phyloP scores from a whole-genome alignment of 192 early-diverging fungal genomes.

The Coemansia guatemalensis region DNA sequence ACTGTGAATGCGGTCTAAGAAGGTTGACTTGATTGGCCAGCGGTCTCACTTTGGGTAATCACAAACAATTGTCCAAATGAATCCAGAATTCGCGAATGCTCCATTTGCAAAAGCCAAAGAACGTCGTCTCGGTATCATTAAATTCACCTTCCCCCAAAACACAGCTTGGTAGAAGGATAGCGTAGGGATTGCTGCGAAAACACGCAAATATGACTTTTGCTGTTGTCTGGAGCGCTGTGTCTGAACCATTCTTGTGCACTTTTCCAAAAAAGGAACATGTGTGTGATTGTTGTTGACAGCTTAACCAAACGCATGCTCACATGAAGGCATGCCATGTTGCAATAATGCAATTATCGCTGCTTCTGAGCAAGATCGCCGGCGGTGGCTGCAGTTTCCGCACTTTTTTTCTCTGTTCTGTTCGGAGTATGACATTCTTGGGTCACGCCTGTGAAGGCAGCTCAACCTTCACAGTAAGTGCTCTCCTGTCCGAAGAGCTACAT shows the following conservation, averaged over 20 bases:
- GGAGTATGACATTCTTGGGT: not conserved
- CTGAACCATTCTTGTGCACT: not conserved
- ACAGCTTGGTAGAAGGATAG: too few species aligned
- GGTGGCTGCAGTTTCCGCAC: not conserved
- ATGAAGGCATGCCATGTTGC: not conserved
- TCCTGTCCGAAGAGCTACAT: not conserved
- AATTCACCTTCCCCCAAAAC: too few species aligned
- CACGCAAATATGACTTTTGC: not conserved
- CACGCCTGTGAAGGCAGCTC: not conserved
- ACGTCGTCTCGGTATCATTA: not conserved
- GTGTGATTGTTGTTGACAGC: not conserved
- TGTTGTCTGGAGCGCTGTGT: not conserved
- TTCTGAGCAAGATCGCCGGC: not conserved
- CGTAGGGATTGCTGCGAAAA: too few species aligned
- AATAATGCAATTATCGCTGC: not conserved
- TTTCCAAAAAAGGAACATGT: not conserved
- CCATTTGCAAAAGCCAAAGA: not conserved
- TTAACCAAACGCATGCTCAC: not conserved
- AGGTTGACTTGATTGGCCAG: not conserved
- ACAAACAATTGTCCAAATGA: not conserved
- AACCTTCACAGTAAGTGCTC: not conserved
- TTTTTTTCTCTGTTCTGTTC: not conserved
- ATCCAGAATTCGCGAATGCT: not conserved
- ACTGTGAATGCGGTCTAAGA: not conserved
- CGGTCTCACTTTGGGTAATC: not conserved